Evolutionary conservation across 2,329 filamentous ascomycete genomes (phyloP).

Genomic region (Chrysoporthe puriensis): DNA sequence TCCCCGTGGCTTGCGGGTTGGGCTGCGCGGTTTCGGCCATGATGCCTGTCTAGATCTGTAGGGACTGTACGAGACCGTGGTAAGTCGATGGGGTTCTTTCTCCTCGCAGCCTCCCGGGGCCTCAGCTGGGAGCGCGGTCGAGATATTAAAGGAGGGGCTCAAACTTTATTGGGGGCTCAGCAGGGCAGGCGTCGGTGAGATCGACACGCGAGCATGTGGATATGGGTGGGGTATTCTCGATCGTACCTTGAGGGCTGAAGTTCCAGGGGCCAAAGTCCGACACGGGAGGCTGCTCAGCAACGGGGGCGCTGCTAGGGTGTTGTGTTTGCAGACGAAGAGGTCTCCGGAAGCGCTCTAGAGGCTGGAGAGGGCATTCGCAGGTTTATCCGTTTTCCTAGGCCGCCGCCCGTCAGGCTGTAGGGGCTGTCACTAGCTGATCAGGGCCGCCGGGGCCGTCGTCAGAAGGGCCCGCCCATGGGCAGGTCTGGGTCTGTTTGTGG

Average conservation of each 20-base stretch:
- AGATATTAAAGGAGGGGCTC: neutral
- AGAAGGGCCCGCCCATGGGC: neutral
- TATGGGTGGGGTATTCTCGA: conserved; percentile 14
- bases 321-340: neutral
- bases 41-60: neutral
- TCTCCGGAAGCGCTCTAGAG: neutral
- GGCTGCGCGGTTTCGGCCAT: conserved; percentile 30
- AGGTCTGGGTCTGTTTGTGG: neutral
- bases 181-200: conserved; percentile 23
- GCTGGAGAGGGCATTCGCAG: neutral
- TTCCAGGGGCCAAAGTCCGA: neutral
- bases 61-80: neutral
- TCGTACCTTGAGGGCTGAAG: conserved; percentile 19
- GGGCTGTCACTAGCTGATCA: neutral
- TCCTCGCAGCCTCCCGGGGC: neutral
- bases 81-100: neutral
- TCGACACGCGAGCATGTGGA: conserved; percentile 24
- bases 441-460: conserved; percentile 4
- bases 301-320: neutral
- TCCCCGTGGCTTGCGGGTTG: conserved; percentile 42
- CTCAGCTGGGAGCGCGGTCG: neutral
- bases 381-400: neutral
- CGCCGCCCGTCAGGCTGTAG: neutral
- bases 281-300: neutral
- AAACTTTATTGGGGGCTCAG: conserved; percentile 14